Evolutionary conservation across 2,329 filamentous ascomycete species (phyloP).

Genomic region (Elsinoe australis): DNA sequence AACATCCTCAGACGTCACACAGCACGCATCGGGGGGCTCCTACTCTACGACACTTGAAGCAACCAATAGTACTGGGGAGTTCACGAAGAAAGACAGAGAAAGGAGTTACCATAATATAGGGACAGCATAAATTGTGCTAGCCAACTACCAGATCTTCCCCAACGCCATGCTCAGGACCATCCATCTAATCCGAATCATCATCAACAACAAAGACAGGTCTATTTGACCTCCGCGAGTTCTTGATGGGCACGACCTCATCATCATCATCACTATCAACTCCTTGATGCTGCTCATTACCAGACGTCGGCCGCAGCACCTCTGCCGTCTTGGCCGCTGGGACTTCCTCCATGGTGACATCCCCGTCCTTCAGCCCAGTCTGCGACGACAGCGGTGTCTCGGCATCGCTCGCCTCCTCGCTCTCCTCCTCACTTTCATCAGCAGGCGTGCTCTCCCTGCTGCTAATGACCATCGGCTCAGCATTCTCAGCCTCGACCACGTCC

Average conservation of each 20-base stretch:
- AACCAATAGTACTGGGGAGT: too few species aligned
- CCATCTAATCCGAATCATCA: slow-evolving; percentile 23
- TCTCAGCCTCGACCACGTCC: slow-evolving; percentile 20
- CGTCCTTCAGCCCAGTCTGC: not conserved
- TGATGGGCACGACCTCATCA: slow-evolving; percentile 15
- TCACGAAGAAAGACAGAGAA: not conserved
- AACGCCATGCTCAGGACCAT: slow-evolving; percentile 9
- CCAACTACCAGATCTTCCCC: not conserved
- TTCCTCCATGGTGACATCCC: not conserved
- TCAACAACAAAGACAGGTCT: slow-evolving; percentile 20
- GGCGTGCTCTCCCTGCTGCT: slow-evolving; percentile 17
- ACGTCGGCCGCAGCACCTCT: not conserved
- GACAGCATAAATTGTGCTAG: not conserved
- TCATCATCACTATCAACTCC: slow-evolving; percentile 17
- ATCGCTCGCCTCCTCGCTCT: slow-evolving; percentile 23
- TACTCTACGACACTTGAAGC: too few species aligned
- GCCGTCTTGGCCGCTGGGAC: not conserved
- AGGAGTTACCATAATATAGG: not conserved
- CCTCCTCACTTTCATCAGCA: slow-evolving; percentile 17
- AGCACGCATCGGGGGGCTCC: too few species aligned
- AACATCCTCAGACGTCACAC: slow-evolving; percentile 4
- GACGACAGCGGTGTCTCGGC: slow-evolving; percentile 17
- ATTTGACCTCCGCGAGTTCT: slow-evolving; percentile 17
- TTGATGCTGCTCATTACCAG: not conserved
- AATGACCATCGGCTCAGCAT: slow-evolving; percentile 20